Percentiles rank a stretch among this genome's conserved stretches.
These are phyloP conservation scores for Picochlorum costavermella DNA, from an alignment of 139 green algal species.

Conservation along the genomic window DNA sequence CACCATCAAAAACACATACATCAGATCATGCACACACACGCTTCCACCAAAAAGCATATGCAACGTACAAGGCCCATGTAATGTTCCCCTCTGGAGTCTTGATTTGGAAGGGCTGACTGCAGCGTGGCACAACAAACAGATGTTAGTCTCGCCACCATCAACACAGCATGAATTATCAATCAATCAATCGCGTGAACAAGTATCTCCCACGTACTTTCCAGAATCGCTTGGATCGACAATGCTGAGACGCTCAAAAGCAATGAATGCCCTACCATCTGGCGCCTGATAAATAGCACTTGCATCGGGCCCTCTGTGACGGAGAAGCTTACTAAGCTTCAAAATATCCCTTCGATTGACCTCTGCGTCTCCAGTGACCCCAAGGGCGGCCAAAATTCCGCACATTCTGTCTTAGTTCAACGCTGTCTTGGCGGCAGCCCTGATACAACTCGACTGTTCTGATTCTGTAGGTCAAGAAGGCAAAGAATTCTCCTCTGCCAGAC, in stretches of 20 bases:
- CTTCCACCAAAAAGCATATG: background rate
- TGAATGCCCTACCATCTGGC: constrained; percentile 28
- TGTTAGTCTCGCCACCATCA: background rate
- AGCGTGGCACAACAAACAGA: background rate
- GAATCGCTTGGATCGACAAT: constrained; percentile 55
- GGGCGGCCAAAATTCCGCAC: constrained; percentile 57
- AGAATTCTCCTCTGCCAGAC: no score
- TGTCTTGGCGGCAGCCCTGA: constrained; percentile 1
- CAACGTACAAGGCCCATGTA: constrained; percentile 50
- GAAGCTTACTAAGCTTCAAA: constrained; percentile 30
- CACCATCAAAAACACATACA: background rate
- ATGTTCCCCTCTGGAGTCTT: constrained; percentile 41
- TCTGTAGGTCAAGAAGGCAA: no score
- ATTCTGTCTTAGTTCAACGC: constrained; percentile 28
- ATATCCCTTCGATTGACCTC: constrained; percentile 42
- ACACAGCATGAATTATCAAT: constrained; percentile 1
- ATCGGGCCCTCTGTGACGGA: constrained; percentile 49
- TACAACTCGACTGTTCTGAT: no score
- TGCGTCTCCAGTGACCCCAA: constrained; percentile 34
- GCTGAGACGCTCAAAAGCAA: constrained; percentile 55
- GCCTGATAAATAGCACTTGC: constrained; percentile 36
- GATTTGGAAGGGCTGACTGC: constrained; percentile 58
- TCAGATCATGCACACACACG: background rate
- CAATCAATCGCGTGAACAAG: background rate
- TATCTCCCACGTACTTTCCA: constrained; percentile 31